A percentile compares a stretch with the other conserved stretches of the same genome.
Evolutionary conservation across 164 flowering plant genomes (phyloP).

Genomic region (Chimonanthus salicifolius): DNA sequence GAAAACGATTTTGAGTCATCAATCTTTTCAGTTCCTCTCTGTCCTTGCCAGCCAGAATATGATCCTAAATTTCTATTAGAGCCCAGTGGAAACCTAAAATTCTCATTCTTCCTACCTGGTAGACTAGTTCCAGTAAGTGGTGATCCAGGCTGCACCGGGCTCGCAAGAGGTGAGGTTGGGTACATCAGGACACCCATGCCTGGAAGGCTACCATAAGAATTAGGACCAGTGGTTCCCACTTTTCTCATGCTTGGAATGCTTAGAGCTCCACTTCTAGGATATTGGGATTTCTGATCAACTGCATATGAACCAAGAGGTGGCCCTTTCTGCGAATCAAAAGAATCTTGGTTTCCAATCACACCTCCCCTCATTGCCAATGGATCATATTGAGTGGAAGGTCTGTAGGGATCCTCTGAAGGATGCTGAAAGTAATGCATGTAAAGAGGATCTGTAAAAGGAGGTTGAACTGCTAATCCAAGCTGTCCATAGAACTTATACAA

Average conservation of each 20-base stretch:
- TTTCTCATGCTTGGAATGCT: slow-evolving; percentile 32
- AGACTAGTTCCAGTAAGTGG: slow-evolving; percentile 38
- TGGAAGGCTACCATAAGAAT: slow-evolving; percentile 46
- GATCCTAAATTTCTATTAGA: slow-evolving; percentile 39
- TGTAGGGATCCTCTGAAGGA: slow-evolving; percentile 42
- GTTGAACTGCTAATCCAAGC: slow-evolving; percentile 43
- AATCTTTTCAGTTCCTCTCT: slow-evolving; percentile 36
- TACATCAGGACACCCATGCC: slow-evolving; percentile 44
- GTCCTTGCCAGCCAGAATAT: slow-evolving; percentile 61
- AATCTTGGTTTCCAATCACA: slow-evolving; percentile 28
- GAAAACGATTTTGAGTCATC: slow-evolving; percentile 48
- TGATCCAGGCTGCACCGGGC: slow-evolving; percentile 62
- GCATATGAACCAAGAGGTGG: slow-evolving; percentile 22
- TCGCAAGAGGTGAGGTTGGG: slow-evolving; percentile 52
- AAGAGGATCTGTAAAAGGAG: slow-evolving; percentile 50
- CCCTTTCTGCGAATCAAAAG: slow-evolving; percentile 23
- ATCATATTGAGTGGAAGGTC: slow-evolving; percentile 37
- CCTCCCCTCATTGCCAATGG: slow-evolving; percentile 26
- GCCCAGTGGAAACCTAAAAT: slow-evolving; percentile 35
- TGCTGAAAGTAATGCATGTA: slow-evolving; percentile 59
- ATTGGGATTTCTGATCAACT: slow-evolving; percentile 38
- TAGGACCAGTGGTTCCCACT: slow-evolving; percentile 40
- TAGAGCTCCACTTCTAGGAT: slow-evolving; percentile 26
- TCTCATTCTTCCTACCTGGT: slow-evolving; percentile 45
- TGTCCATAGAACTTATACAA: slow-evolving; percentile 57